Conservation (phyloP, 2,329 filamentous ascomycete genomes). For the Colletotrichum sp. region DNA sequence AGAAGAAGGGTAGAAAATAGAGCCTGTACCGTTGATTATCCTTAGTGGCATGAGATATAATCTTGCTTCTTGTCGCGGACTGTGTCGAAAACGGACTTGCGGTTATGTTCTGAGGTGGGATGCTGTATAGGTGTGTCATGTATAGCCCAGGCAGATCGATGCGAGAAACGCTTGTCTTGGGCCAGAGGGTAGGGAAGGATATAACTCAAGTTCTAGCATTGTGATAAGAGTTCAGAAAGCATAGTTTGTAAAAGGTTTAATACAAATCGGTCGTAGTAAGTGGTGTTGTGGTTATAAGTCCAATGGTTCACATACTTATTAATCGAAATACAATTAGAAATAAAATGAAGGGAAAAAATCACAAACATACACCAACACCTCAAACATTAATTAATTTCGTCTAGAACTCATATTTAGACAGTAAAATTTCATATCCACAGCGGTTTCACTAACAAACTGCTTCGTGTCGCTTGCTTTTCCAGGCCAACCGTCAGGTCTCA, state of each 20-base stretch:
- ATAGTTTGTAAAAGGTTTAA: rapidly evolving
- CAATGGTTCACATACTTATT: rapidly evolving
- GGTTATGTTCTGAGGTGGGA: rapidly evolving
- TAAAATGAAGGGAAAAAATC: neutral
- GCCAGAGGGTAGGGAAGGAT: neutral
- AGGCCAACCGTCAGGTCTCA: neutral
- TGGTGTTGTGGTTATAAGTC: rapidly evolving
- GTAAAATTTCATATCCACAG: neutral
- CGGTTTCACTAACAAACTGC: neutral
- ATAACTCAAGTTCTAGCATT: neutral
- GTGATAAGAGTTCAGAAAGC: rapidly evolving
- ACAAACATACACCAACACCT: neutral
- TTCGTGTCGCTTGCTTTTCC: neutral
- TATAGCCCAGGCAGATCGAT: neutral
- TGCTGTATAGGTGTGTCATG: neutral
- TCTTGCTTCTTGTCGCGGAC: rapidly evolving
- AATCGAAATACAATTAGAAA: rapidly evolving
- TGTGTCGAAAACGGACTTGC: rapidly evolving
- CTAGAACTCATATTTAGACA: rapidly evolving
- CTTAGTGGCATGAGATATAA: rapidly evolving
- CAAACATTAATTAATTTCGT: rapidly evolving
- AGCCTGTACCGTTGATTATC: rapidly evolving
- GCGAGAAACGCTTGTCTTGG: neutral
- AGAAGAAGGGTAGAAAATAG: neutral
- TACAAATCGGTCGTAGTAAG: rapidly evolving